Base-by-base conservation (phyloP, 2,329 filamentous ascomycete genomes). In the Alternaria atra region DNA sequence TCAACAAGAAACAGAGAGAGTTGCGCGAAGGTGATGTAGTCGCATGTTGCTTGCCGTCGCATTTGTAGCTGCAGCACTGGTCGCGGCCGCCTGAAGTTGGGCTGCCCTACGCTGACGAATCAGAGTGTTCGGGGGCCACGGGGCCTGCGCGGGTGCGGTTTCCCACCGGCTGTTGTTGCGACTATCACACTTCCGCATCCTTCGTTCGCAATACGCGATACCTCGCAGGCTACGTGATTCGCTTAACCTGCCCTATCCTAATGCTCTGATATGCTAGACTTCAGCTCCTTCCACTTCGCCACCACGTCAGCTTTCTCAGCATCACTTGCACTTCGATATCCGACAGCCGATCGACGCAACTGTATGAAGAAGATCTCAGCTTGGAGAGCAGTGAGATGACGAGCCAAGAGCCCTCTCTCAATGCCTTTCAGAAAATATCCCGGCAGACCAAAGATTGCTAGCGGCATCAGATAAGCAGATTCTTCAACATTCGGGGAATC, bases 371-470 rank as follows among this genome's bases (percentile, higher is more conserved):
- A 59, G 9, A 66, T 43, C 32, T 67, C 65, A 3, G 58, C 63
- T 9, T 67, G 63, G 7, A 67, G 50, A 2, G 58, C 43, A 6
- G 63, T 67, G 9, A 66, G 53, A 13, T 60, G 63, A 7, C 58
- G 37, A 3, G 48, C 48, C 12, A 55, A 46, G 2, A 67, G 47
- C 2, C 52, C 60, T 15, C 52, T 43, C 27, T 66, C 63, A 5
- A 67, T 29, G 1, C 58, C 63, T 9, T 67, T 66, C 29, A 67
- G 25, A 5, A 60, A 61, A 10, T 67, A 66, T 5, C 65, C 60
- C 5, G 60, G 63, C 6, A 67, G 12, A 6, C 58, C 63, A 23
- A 59, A 66, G 8, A 66, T 52, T 8, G 60, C 65, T 25, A 15
- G 29, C 0, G 8, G 12, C 10, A 17, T 66, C 6, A 65, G 56